Base-by-base conservation (phyloP, 2,329 filamentous ascomycete species). In the Trichoderma atrobrunneum region DNA sequence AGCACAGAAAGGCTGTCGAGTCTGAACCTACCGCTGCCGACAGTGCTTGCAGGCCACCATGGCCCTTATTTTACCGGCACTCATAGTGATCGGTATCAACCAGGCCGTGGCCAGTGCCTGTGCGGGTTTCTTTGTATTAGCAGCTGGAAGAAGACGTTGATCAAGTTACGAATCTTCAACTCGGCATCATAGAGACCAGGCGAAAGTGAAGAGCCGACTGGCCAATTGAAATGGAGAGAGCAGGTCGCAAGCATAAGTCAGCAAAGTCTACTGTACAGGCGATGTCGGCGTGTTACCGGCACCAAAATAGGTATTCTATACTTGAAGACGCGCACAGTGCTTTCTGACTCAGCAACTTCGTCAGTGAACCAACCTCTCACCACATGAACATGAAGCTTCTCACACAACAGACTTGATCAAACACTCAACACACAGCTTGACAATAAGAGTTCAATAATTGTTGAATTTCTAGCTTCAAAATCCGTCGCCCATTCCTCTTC, bases 31-130 rank as follows among this genome's bases (percentile, higher is more conserved):
- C 70, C 70, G 70, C 30, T 72, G 70, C 14, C 70, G 70, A 63
- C 70, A 72, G 59, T 68, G 32, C 8, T 48, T 68, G 56, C 70
- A 72, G 21, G 70, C 70, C 8, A 72, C 43, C 62, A 66, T 67
- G 28, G 32, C 61, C 39, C 64, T 67, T 28, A 24, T 21, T 54
- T 34, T 36, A 28, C 36, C 57, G 34, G 70, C 16, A 57, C 24
- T 72, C 70, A 72, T 72, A 67, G 32, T 34, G 8, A 5, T 0
- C 26, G 43, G 24, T 12, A 39, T 21, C n/a, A 28, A 1, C 16
- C 24, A 7, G 60, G 21, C 21, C 1, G 36, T 39, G 16, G 36
- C 18, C 21, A 12, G 12, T 16, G 11, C 4, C 5, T 12, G 14
- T 8, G 32, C 30, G 18, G 3, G 10, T 16, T 6, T 18, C 8